Evolutionary conservation across 352 stramenopile species (phyloP), one percentile per base, ranked within the genome.

Genomic region (Blastocystis sp.): DNA sequence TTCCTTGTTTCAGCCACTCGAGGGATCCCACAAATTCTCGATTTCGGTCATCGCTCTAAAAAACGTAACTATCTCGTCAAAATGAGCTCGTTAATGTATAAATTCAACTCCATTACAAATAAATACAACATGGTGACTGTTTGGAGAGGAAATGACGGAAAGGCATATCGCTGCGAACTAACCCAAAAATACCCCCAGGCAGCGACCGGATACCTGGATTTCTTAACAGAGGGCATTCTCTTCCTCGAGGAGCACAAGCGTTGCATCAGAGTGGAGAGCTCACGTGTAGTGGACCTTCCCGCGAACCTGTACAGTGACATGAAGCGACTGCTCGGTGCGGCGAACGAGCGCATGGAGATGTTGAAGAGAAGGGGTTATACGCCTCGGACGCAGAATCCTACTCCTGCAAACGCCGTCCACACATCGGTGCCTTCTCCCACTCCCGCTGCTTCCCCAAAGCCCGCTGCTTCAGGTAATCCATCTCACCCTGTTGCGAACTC

Each of bases 221-320:
- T 81, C 45, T 2, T 81, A 42, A 66, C 48, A 2, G 21, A 63
- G 64, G 71, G 71, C 6, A 24, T 81, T 34, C n/a, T 81, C 6
- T 81, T 63, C 66, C 48, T 54, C 17, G 71, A 81, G 71, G 43
- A 43, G 43, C 43, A 81, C 60, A 63, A 65, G 43, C 17, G 71
- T 66, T 66, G 6, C 10, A 10, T 6, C 66, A 4, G 28, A 45
- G 28, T 19, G 17, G 17, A n/a, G 14, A 10, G 6, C 14, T 81
- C 43, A 64, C 28, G 19, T 45, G 24, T n/a, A 81, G 71, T 14
- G 24, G 21, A 17, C 11, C 19, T 81, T 52, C 71, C 71, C 28
- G 24, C 19, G 3, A 21, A 28, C 11, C 17, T 54, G 4, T 81
- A 81, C 21, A 24, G 34, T 28, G 38, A 45, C 0, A 34, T 81